These are phyloP conservation scores for Vitis vinifera DNA, from an alignment of 164 flowering plant genomes.

Conservation along the genomic window ASM3070453v1 NC_081821.1:7317001-7317500, in stretches of 20 bases:
- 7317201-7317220: slow-evolving; percentile 57
- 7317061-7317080: not conserved
- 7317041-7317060: too few species aligned
- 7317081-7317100: not conserved
- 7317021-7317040: too few species aligned
- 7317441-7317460: slow-evolving; percentile 23
- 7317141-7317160: too few species aligned
- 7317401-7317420: too few species aligned
- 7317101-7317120: too few species aligned
- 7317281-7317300: slow-evolving; percentile 63
- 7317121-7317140: not conserved
- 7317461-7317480: slow-evolving; percentile 89
- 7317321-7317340: not conserved
- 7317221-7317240: slow-evolving; percentile 73
- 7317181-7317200: too few species aligned
- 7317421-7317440: too few species aligned
- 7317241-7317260: slow-evolving; percentile 92
- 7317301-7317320: slow-evolving; percentile 94
- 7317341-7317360: not conserved
- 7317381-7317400: not conserved
- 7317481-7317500: slow-evolving; percentile 97
- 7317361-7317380: not conserved
- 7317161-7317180: too few species aligned
- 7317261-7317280: slow-evolving; percentile 85
- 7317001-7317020: too few species aligned